Evolutionary conservation across 106 monocot genomes (phyloP), one percentile per base, ranked within the genome.

Genomic region (Allium cepa): DNA sequence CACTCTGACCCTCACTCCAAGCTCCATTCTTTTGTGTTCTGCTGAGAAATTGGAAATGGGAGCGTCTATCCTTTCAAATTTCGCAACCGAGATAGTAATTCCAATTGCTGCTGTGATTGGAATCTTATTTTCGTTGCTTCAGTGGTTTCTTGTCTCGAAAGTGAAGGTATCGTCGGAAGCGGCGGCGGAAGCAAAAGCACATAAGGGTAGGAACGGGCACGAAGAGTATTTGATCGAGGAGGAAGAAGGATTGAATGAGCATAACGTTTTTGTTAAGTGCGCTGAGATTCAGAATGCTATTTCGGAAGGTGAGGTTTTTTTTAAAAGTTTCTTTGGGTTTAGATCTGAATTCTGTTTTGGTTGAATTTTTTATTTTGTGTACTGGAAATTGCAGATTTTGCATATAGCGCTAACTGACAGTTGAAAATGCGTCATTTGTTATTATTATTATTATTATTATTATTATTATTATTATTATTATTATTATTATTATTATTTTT

Each of bases 261-360:
- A 91, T 71, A 83, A 72, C 69, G 75, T 91, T 58, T 83, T 88
- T 47, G 69, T 48, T 49, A 95, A 91, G 81, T 95, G 94, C 80
- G 83, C 90, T 26, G 94, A 95, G 59, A 95, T 95, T 48, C 94
- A 95, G 94, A 85, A 14, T 62, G 94, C 94, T 70, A 91, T 95
- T 50, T 94, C 94, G 3, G 94, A 94, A 83, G 94, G 94, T 91
- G 70, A 78, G 50, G 56, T 49, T 67, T 67, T 48, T 47, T 64
- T 49, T 64, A 11, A 9, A 13, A 11, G 47, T 64, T 17, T 9
- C 8, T 60, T 71, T 61, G 53, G 17, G 36, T 36, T 36, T 36
- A 4, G 36, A 36, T 36, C 36, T 36, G 36, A 36, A 0, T 36
- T 36, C 36, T 36, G 36, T 36, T 36, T 5, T 5, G 5, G 36